Evolutionary conservation across 768 basidiomycete species (phyloP).

Genomic region (Kwoniella dejecticola): DNA sequence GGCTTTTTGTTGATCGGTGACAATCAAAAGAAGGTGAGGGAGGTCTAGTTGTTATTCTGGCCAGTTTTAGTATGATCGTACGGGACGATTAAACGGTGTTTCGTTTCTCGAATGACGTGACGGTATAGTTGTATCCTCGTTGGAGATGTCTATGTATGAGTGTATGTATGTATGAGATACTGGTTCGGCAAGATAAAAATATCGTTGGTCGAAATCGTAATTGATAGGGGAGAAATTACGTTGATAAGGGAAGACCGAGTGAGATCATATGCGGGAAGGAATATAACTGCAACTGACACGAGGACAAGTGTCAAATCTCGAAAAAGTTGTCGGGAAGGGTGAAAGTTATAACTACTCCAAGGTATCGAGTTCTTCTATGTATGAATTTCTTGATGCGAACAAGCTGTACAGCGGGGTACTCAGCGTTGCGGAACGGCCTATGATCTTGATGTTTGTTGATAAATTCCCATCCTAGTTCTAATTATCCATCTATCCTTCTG

Average conservation of each 20-base stretch:
- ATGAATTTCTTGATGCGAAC: not conserved
- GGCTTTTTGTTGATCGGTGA: too few relatives aligned
- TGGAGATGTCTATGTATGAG: not conserved
- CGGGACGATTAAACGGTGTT: conserved; percentile 3
- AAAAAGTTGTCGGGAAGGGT: not conserved
- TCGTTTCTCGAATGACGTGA: not conserved
- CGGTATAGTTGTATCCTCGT: not conserved
- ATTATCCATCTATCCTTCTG: too few relatives aligned
- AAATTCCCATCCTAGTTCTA: too few relatives aligned
- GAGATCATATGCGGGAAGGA: conserved; percentile 1
- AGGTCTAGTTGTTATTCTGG: not conserved
- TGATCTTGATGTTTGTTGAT: too few relatives aligned
- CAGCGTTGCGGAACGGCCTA: too few relatives aligned
- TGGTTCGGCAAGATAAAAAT: too few relatives aligned
- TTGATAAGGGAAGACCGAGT: not conserved
- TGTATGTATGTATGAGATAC: not conserved
- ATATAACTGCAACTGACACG: too few relatives aligned
- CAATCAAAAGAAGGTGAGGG: not conserved
- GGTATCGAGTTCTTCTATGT: not conserved
- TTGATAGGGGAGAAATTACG: conserved; percentile 8
- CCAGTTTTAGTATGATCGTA: not conserved
- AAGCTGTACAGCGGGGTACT: too few relatives aligned
- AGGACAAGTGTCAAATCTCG: not conserved
- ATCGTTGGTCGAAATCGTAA: conserved; percentile 10
- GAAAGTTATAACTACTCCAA: not conserved